Evolutionary conservation across 2,329 filamentous ascomycete species (phyloP).

Genomic region (Lachnellula cervina): DNA sequence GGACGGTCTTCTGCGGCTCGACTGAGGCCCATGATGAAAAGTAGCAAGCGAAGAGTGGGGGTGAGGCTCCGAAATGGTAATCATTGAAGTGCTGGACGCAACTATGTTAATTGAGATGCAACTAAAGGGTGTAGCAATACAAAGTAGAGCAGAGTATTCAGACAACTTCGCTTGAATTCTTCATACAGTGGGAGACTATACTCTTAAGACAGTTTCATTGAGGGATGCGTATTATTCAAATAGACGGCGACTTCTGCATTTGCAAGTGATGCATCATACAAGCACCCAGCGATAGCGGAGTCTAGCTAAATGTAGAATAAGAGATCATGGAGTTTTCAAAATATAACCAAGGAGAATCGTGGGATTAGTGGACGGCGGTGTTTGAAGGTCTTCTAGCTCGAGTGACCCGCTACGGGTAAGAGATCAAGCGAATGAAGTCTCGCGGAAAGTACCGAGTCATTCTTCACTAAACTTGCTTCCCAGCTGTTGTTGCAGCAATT

Average conservation of each 20-base stretch:
- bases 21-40: slow-evolving; percentile 16
- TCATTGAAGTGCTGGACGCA: slow-evolving; percentile 1
- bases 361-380: neutral
- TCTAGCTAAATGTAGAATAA: neutral
- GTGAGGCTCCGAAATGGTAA: neutral
- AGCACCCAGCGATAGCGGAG: slow-evolving; percentile 5
- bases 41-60: neutral
- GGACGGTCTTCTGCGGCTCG: slow-evolving; percentile 26
- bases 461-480: neutral
- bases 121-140: neutral
- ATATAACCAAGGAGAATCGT: neutral
- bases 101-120: slow-evolving; percentile 1
- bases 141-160: neutral
- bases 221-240: neutral
- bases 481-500: neutral
- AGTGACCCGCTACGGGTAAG: slow-evolving; percentile 1
- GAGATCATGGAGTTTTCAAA: neutral
- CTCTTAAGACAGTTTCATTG: neutral
- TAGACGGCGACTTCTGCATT: neutral
- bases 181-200: neutral
- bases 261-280: neutral
- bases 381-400: neutral
- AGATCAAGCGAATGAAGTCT: neutral
- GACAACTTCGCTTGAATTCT: neutral
- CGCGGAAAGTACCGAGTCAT: neutral